phyloP scores from a whole-genome alignment of 371 early-diverging fungal species.

The Zychaea mexicana region DNA sequence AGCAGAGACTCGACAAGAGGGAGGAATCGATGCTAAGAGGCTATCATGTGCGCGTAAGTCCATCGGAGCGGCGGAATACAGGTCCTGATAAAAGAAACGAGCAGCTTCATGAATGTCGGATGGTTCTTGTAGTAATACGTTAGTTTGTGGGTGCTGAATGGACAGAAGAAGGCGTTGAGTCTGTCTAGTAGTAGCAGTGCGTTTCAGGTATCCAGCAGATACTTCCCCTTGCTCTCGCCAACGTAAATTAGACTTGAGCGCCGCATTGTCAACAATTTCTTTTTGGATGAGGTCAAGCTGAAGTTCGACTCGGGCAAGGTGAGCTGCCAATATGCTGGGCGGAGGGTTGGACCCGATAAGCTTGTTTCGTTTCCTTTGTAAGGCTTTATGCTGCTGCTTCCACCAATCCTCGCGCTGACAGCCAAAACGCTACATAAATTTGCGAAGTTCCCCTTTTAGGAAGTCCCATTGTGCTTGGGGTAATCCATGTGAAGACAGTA shows the following conservation, averaged over 20 bases:
- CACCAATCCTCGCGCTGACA: background rate
- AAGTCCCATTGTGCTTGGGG: slow-evolving; percentile 1
- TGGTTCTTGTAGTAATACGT: background rate
- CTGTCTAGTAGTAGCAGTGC: background rate
- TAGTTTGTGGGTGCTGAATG: slow-evolving; percentile 4
- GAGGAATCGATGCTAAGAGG: background rate
- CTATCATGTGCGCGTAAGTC: background rate
- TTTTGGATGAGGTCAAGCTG: slow-evolving; percentile 3
- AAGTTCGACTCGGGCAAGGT: background rate
- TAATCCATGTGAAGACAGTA: background rate
- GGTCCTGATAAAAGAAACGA: background rate
- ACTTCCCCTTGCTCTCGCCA: slow-evolving; percentile 13
- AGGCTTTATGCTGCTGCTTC: background rate
- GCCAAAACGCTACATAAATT: background rate
- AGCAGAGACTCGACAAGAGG: background rate
- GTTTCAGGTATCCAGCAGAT: too few relatives aligned
- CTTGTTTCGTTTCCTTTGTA: background rate
- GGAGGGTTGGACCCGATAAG: background rate
- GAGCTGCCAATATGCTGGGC: background rate
- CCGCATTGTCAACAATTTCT: slow-evolving; percentile 3
- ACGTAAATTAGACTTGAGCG: background rate
- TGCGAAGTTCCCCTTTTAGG: background rate
- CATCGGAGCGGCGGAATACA: slow-evolving; percentile 2
- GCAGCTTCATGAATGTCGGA: slow-evolving; percentile 2
- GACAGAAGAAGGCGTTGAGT: background rate